phyloP scores from a whole-genome alignment of 257 asterid genomes.

The Solanum clarkiae region DNA sequence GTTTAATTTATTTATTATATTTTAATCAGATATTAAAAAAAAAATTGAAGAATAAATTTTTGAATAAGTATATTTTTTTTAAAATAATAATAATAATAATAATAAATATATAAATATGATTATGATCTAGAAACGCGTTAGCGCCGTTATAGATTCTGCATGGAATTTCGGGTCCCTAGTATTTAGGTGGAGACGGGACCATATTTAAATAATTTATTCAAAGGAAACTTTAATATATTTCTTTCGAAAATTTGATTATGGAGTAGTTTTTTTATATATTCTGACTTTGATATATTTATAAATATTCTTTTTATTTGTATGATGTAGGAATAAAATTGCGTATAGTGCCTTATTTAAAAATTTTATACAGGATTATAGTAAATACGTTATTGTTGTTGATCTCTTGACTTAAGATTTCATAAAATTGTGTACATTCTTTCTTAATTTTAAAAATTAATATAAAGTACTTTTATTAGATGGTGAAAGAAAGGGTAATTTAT shows the following conservation, averaged over 20 bases:
- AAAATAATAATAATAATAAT: background rate
- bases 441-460: background rate
- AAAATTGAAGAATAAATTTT: background rate
- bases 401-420: background rate
- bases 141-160: background rate
- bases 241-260: too few relatives aligned
- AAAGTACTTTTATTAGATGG: background rate
- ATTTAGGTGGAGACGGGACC: background rate
- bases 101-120: background rate
- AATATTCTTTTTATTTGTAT: background rate
- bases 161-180: background rate
- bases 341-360: background rate
- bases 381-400: background rate
- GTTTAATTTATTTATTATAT: background rate
- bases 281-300: background rate
- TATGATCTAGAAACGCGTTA: background rate
- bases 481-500: background rate
- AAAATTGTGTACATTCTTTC: background rate
- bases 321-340: rapidly evolving
- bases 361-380: too few relatives aligned
- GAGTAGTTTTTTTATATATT: too few relatives aligned
- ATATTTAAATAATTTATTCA: background rate
- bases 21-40: background rate
- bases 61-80: background rate
- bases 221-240: background rate